These are phyloP conservation scores for Macrolepiota albuminosa DNA, from an alignment of 768 basidiomycete species.

Conservation along the genomic window DNA sequence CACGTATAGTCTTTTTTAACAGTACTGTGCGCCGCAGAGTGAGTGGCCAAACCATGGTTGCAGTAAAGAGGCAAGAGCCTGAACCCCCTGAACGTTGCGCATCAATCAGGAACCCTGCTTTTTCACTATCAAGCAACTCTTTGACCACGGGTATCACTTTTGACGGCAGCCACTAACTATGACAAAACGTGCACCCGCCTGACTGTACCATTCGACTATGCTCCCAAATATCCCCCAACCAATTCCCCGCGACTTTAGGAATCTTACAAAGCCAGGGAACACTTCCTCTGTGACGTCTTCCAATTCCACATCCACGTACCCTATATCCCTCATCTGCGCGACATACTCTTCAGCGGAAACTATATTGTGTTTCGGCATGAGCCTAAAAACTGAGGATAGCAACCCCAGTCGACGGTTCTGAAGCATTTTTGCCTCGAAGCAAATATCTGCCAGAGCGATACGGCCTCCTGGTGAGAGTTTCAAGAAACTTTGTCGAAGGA, in stretches of 20 bases:
- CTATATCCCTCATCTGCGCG: conserved; percentile 38
- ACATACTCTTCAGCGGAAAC: conserved; percentile 42
- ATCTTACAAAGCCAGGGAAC: conserved; percentile 51
- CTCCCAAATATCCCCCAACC: conserved; percentile 41
- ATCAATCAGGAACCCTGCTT: background rate
- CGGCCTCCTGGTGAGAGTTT: conserved; percentile 46
- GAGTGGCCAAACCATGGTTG: background rate
- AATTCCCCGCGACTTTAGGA: conserved; percentile 38
- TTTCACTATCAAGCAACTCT: background rate
- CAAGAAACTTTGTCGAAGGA: conserved; percentile 45
- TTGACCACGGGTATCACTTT: background rate
- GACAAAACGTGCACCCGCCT: conserved; percentile 44
- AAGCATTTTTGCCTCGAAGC: conserved; percentile 33
- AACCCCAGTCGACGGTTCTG: conserved; percentile 20
- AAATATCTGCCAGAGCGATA: conserved; percentile 60
- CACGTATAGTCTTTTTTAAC: background rate
- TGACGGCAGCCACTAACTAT: conserved; percentile 33
- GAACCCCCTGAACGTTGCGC: background rate
- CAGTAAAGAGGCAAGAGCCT: background rate
- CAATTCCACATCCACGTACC: conserved; percentile 47
- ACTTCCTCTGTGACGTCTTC: conserved; percentile 56
- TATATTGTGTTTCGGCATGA: conserved; percentile 48
- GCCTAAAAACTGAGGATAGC: conserved; percentile 26
- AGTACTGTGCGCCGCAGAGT: background rate
- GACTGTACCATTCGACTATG: conserved; percentile 30